A percentile compares a stretch with the other conserved stretches of the same genome.
Conservation (phyloP, 805 yeast genomes). For the Lachancea dasiensis region DNA sequence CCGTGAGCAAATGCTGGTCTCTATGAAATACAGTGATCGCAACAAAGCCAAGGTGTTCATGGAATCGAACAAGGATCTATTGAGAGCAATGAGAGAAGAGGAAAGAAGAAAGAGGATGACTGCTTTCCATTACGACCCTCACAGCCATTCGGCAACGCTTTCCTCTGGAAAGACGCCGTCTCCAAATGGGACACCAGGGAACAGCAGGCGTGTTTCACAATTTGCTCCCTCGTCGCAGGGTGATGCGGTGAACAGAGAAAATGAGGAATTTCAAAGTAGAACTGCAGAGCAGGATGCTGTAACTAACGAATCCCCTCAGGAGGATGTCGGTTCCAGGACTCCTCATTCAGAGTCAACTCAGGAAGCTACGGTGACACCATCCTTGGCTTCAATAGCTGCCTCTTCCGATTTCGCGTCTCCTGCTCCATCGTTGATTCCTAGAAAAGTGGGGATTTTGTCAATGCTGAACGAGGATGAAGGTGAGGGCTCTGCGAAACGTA, state of each 20-base stretch:
- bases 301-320: background rate
- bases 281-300: background rate
- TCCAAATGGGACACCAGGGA: conserved; percentile 2
- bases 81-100: conserved; percentile 30
- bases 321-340: conserved; percentile 4
- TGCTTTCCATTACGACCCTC: conserved; percentile 16
- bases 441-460: conserved; percentile 24
- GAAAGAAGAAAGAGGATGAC: conserved; percentile 29
- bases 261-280: background rate
- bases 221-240: background rate
- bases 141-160: conserved; percentile 4
- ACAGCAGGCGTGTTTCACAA: conserved; percentile 4
- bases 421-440: conserved; percentile 15
- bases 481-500: conserved; percentile 5
- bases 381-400: conserved; percentile 3
- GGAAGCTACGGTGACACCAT: conserved; percentile 7
- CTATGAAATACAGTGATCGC: conserved; percentile 32
- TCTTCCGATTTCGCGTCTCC: conserved; percentile 16
- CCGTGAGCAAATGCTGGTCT: conserved; percentile 31
- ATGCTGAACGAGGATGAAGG: conserved; percentile 24
- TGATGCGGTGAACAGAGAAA: background rate
- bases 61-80: conserved; percentile 30
- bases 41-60: conserved; percentile 30
- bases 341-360: conserved; percentile 6
- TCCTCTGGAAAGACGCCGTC: conserved; percentile 9